These are phyloP conservation scores for Liquidambar formosana DNA, from an alignment of 164 flowering plant genomes.

Conservation along the genomic window DNA sequence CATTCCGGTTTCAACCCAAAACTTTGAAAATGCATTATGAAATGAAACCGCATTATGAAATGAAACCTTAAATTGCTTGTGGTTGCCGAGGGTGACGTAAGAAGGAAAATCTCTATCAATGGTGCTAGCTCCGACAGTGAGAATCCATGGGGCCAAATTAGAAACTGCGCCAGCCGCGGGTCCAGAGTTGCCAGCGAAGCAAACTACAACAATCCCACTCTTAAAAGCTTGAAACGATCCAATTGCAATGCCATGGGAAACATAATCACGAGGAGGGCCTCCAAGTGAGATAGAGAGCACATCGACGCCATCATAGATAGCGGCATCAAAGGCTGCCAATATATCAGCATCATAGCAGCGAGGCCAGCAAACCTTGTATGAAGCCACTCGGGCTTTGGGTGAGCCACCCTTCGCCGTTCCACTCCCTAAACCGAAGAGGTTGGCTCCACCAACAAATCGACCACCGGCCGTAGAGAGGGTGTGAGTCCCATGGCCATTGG, in stretches of 20 bases:
- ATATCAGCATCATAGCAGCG: conserved; percentile 19
- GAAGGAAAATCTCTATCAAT: no score
- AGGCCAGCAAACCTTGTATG: conserved; percentile 32
- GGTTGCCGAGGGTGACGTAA: no score
- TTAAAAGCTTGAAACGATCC: conserved; percentile 29
- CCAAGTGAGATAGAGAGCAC: conserved; percentile 24
- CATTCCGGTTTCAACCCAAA: no score
- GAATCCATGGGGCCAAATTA: conserved; percentile 30
- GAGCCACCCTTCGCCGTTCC: conserved; percentile 23
- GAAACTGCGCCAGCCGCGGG: background rate
- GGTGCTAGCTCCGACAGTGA: no score
- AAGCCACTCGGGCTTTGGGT: conserved; percentile 25
- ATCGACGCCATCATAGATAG: conserved; percentile 32
- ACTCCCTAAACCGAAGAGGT: conserved; percentile 9
- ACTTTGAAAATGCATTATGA: no score
- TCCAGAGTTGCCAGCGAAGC: conserved; percentile 21
- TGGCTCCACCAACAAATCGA: no score
- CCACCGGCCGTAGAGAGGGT: no score
- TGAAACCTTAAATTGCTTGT: no score
- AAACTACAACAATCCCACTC: conserved; percentile 22
- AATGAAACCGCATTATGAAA: no score
- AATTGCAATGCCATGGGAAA: no score
- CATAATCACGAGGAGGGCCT: background rate
- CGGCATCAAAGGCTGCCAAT: conserved; percentile 23
- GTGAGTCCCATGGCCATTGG: no score